A percentile compares a stretch with the other conserved stretches of the same genome.
phyloP scores from a whole-genome alignment of 768 basidiomycete species.

The Suillus alpinus region DNA sequence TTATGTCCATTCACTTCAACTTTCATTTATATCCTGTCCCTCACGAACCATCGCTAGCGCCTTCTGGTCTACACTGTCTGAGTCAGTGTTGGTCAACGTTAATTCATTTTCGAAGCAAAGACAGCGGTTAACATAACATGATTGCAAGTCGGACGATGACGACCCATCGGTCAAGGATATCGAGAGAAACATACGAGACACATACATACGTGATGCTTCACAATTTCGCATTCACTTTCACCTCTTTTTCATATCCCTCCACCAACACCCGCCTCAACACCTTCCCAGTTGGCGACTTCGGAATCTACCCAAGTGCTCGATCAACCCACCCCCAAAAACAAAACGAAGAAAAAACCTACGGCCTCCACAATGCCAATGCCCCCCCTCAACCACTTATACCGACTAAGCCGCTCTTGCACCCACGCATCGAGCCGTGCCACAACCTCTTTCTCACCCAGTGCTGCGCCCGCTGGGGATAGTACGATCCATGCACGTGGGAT shows the following conservation, averaged over 20 bases:
- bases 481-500: conserved; percentile 73
- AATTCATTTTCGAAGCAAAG: not conserved
- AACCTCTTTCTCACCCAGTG: conserved; percentile 38
- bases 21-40: too few species aligned
- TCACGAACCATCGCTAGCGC: not conserved
- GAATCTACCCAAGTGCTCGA: conserved; percentile 41
- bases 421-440: conserved; percentile 50
- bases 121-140: not conserved
- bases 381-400: conserved; percentile 68
- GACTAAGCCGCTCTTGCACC: conserved; percentile 58
- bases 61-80: not conserved
- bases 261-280: conserved; percentile 54
- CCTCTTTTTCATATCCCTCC: conserved; percentile 44
- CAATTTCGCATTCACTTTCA: conserved; percentile 15
- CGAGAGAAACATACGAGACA: not conserved
- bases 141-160: not conserved
- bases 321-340: conserved; percentile 1
- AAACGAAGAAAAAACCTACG: conserved; percentile 33
- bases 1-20: too few species aligned
- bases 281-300: conserved; percentile 68
- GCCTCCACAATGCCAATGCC: conserved; percentile 60
- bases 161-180: not conserved
- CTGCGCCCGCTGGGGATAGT: conserved; percentile 50
- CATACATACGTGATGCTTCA: not conserved
- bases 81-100: not conserved